Percentiles rank a stretch among this genome's conserved stretches.
phyloP scores from a whole-genome alignment of 2,329 filamentous ascomycete species.

The Pyrenochaeta sp. region DNA sequence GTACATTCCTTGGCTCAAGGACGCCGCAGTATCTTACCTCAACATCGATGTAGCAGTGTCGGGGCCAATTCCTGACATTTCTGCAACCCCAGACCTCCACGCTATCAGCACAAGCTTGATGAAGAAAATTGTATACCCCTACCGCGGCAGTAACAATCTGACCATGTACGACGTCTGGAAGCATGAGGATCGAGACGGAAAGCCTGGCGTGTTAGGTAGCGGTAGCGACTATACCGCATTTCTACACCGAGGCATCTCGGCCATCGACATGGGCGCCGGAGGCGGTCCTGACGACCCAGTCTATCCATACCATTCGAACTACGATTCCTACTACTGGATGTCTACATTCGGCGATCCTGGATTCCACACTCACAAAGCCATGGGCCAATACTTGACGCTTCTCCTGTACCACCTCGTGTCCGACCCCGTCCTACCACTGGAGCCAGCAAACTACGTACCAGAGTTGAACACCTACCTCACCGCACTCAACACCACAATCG shows the following conservation, averaged over 20 bases:
- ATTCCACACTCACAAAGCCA: slow-evolving; percentile 59
- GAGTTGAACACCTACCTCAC: slow-evolving; percentile 49
- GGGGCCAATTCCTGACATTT: slow-evolving; percentile 52
- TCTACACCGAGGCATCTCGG: slow-evolving; percentile 54
- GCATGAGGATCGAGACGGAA: slow-evolving; percentile 33
- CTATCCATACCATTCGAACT: slow-evolving; percentile 59
- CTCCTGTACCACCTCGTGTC: slow-evolving; percentile 53
- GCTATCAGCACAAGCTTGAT: slow-evolving; percentile 43
- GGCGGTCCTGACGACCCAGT: slow-evolving; percentile 51
- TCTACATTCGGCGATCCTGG: slow-evolving; percentile 60
- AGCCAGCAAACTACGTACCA: slow-evolving; percentile 50
- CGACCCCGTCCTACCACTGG: slow-evolving; percentile 51
- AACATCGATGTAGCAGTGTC: slow-evolving; percentile 61
- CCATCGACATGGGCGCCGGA: slow-evolving; percentile 54
- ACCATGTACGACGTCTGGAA: slow-evolving; percentile 59
- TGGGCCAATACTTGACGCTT: slow-evolving; percentile 58
- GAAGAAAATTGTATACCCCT: slow-evolving; percentile 55
- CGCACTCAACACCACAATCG: slow-evolving; percentile 43
- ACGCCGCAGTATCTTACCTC: slow-evolving; percentile 57
- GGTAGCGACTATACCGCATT: slow-evolving; percentile 60
- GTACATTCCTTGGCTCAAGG: slow-evolving; percentile 57
- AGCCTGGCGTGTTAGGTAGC: slow-evolving; percentile 55
- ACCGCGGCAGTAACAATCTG: slow-evolving; percentile 46
- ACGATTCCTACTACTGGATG: slow-evolving; percentile 63
- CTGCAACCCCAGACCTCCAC: slow-evolving; percentile 54